Percentiles rank a stretch among this genome's conserved stretches.
phyloP scores from a whole-genome alignment of 2,329 filamentous ascomycete species.

The Pyrenophora graminea region DNA sequence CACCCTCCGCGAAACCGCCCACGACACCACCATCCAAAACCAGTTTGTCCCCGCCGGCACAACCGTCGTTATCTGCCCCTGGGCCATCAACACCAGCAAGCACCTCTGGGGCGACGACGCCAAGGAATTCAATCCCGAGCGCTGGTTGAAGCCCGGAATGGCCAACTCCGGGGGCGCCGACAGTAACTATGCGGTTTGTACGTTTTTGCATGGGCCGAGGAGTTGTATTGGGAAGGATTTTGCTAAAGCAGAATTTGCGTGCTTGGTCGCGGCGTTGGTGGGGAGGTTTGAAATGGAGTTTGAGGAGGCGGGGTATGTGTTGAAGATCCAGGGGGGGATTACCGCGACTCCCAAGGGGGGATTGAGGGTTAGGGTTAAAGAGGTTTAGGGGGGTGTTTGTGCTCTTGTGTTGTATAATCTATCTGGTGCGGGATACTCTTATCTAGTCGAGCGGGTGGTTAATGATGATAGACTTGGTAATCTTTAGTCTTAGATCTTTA shows the following conservation, averaged over 20 bases:
- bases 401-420: too few species aligned
- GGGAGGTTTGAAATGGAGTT: constrained; percentile 73
- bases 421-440: too few species aligned
- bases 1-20: constrained; percentile 67
- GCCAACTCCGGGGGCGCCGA: constrained; percentile 70
- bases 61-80: constrained; percentile 65
- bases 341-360: constrained; percentile 75
- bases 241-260: constrained; percentile 83
- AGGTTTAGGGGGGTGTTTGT: constrained; percentile 6
- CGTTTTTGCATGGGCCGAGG: constrained; percentile 83
- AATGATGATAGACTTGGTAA: too few species aligned
- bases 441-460: too few species aligned
- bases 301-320: constrained; percentile 62
- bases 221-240: constrained; percentile 85
- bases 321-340: constrained; percentile 70
- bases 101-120: constrained; percentile 79
- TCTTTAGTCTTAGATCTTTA: too few species aligned
- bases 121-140: constrained; percentile 73
- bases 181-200: constrained; percentile 77
- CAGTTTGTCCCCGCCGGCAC: constrained; percentile 72
- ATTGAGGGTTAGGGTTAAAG: constrained; percentile 68
- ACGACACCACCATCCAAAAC: constrained; percentile 68
- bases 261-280: constrained; percentile 75
- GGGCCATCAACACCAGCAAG: constrained; percentile 71
- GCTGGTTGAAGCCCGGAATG: constrained; percentile 51